These are phyloP conservation scores for Podospora appendiculata DNA, from an alignment of 495 filamentous ascomycete species.

Conservation along the genomic window DNA sequence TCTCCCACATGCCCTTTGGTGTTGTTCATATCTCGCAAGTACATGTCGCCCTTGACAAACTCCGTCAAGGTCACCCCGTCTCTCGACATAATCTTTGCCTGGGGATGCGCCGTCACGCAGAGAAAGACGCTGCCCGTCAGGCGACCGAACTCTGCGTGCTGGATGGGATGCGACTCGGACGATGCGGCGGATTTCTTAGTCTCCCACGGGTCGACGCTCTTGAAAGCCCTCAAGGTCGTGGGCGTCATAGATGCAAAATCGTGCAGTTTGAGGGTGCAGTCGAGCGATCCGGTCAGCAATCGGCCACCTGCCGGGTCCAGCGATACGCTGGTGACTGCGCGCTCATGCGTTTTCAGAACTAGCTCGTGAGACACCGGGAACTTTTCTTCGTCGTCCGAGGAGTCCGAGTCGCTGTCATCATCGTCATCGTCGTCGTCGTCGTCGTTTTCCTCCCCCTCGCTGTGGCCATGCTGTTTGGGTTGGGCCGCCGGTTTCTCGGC, in stretches of 20 bases:
- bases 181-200: slow-evolving; percentile 59
- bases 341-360: slow-evolving; percentile 83
- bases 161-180: slow-evolving; percentile 78
- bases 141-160: slow-evolving; percentile 81
- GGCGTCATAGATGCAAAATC: slow-evolving; percentile 95
- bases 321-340: slow-evolving; percentile 73
- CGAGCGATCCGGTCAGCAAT: slow-evolving; percentile 79
- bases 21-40: slow-evolving; percentile 89
- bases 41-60: slow-evolving; percentile 97
- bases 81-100: slow-evolving; percentile 80
- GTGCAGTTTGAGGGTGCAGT: slow-evolving; percentile 86
- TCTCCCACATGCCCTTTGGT: slow-evolving; percentile 95
- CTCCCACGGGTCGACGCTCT: slow-evolving; percentile 77
- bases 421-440: slow-evolving; percentile 46
- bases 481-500: slow-evolving; percentile 22
- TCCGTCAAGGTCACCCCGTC: slow-evolving; percentile 81
- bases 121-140: slow-evolving; percentile 73
- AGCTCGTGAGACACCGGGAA: slow-evolving; percentile 93
- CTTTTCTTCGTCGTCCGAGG: slow-evolving; percentile 70
- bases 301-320: slow-evolving; percentile 80
- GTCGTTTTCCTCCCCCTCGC: slow-evolving; percentile 37
- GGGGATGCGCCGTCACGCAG: slow-evolving; percentile 76
- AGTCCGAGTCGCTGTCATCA: slow-evolving; percentile 44
- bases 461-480: slow-evolving; percentile 30
- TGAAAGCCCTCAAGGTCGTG: slow-evolving; percentile 87